Evolutionary conservation across 2,329 filamentous ascomycete species (phyloP).

Genomic region (Didymellaceae sp.): DNA sequence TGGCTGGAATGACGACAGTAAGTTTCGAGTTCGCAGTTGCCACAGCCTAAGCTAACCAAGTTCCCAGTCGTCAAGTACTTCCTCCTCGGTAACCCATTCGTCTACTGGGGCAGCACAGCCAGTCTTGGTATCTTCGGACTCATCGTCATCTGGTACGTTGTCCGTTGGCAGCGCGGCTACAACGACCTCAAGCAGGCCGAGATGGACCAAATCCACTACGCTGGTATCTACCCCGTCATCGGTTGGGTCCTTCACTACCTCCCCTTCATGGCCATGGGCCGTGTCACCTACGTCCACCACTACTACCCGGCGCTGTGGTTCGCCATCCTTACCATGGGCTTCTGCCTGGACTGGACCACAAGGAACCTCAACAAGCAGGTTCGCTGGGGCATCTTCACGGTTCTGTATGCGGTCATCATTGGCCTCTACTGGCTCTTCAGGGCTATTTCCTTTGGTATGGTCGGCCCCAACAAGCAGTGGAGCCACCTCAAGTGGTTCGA

Average conservation of each 20-base stretch:
- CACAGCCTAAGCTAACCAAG: constrained; percentile 20
- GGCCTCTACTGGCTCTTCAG: constrained; percentile 90
- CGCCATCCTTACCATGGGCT: constrained; percentile 87
- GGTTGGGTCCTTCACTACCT: constrained; percentile 98
- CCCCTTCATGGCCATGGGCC: constrained; percentile 95
- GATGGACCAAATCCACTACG: constrained; percentile 93
- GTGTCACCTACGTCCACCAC: constrained; percentile 98
- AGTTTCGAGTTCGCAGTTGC: constrained; percentile 17
- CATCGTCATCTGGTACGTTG: constrained; percentile 80
- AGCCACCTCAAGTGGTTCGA: constrained; percentile 93
- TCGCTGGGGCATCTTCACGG: constrained; percentile 72
- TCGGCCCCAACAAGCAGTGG: constrained; percentile 82
- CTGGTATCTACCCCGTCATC: constrained; percentile 86
- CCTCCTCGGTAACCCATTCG: constrained; percentile 91
- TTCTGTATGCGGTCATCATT: constrained; percentile 76
- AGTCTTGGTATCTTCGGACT: constrained; percentile 75
- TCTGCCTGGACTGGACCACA: constrained; percentile 84
- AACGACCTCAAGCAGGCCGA: constrained; percentile 78
- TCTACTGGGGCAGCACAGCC: constrained; percentile 93
- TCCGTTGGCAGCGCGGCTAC: constrained; percentile 97
- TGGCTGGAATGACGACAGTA: constrained; percentile 87
- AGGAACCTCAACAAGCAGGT: constrained; percentile 68
- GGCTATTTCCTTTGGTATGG: constrained; percentile 96
- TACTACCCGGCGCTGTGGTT: constrained; percentile 99
- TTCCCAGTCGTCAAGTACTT: constrained; percentile 84